phyloP scores from a whole-genome alignment of 2,329 filamentous ascomycete genomes.

The Penicillium sp. region DNA sequence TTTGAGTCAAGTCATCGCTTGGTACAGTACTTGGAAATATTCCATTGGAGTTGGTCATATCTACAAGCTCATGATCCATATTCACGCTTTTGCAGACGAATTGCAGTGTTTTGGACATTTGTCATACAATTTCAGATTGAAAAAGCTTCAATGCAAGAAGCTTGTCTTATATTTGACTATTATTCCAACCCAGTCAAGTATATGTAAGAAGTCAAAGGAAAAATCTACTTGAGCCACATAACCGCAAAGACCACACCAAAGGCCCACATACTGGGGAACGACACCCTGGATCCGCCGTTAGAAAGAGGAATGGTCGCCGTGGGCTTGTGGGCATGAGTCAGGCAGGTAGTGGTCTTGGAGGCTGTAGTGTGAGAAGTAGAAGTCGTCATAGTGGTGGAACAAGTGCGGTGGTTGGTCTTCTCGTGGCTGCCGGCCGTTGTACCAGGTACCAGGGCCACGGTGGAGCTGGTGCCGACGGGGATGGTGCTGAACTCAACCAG shows the following conservation, averaged over 20 bases:
- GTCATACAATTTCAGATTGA: too few species aligned
- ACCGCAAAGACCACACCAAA: neutral
- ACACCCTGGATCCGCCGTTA: constrained; percentile 1
- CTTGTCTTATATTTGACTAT: neutral
- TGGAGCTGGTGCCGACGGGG: constrained; percentile 23
- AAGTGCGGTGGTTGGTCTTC: neutral
- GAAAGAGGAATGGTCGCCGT: neutral
- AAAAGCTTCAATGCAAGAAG: neutral
- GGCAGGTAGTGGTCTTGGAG: neutral
- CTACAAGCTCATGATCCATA: too few species aligned
- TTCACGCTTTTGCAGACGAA: too few species aligned
- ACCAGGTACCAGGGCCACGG: constrained; percentile 2
- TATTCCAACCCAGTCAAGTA: neutral
- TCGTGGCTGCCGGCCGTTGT: neutral
- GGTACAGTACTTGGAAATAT: too few species aligned
- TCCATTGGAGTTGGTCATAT: too few species aligned
- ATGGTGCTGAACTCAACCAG: constrained; percentile 41
- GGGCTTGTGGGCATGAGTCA: neutral
- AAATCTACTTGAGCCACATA: neutral
- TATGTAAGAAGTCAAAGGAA: neutral
- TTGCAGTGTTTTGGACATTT: too few species aligned
- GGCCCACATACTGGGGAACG: constrained; percentile 3
- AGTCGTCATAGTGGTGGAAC: neutral
- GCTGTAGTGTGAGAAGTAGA: neutral
- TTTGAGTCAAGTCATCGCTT: too few species aligned